Base-by-base conservation (phyloP, 1,139 yeast species). In the Debaryomyces sp. region DNA sequence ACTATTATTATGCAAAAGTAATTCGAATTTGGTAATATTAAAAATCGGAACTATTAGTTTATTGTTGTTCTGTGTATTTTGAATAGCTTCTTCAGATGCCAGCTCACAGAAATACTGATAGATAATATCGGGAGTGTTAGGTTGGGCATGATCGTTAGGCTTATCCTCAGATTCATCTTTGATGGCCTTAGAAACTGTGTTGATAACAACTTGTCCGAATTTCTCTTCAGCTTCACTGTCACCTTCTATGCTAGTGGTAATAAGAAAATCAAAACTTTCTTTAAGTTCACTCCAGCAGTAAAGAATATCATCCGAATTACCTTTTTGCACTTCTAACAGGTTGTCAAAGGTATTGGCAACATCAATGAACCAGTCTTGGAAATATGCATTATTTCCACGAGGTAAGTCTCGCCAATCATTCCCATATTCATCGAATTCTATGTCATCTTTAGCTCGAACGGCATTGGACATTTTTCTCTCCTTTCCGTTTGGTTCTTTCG, bases 331-430 rank as follows among this genome's bases (percentile, higher is more conserved):
- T 13, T 23, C 38, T 9, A 33, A 30, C 9, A 62, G 55, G 8
- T 43, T 40, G 8, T 61, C 59, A 46, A 55, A 63, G 34, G 54
- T 50, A 0, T 53, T 49, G 17, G 60, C 51, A 23, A 55, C 48
- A 5, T 56, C 53, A 9, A 63, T 33, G 59, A 72, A 58, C 55
- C 61, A 48, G 49, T 45, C 48, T 22, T 52, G 53, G 32, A 54
- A 64, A 10, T 57, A 45, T 3, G 63, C 62, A 57, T 85, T 85
- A 2, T 67, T 69, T 2, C 82, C 88, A 43, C 89, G 66, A 1
- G 88, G 87, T 5, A 82, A 71, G 63, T 85, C 91, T 54, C 88
- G 69, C 89, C 90, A 84, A 61, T 85, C 91, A 41, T 81, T 70
- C 0, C 88, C 89, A 44, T 71, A 62, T 32, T 78, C 80, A 58